phyloP scores from a whole-genome alignment of 345 rosid species.

The Aegle marmelos region DNA sequence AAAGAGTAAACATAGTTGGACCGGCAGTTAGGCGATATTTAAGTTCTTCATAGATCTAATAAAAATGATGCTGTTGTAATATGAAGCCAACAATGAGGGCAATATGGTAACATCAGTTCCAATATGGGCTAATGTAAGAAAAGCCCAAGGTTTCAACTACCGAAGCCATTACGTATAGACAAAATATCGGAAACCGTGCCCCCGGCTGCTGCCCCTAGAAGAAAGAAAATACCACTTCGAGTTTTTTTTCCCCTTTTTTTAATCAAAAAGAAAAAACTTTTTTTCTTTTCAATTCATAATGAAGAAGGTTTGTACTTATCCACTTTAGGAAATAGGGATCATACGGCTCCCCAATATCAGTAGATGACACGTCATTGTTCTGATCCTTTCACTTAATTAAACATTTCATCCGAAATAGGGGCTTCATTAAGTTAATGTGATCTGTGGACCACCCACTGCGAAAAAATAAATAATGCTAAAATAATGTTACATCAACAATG shows the following conservation, averaged over 20 bases:
- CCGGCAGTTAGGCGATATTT: not conserved
- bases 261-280: no score
- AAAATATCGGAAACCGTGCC: not conserved
- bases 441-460: not conserved
- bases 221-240: no score
- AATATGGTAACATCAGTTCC: not conserved
- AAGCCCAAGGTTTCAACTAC: not conserved
- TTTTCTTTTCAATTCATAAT: no score
- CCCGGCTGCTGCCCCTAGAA: not conserved
- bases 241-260: no score
- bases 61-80: not conserved
- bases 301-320: not conserved
- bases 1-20: no score
- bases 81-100: not conserved
- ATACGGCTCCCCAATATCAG: not conserved
- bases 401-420: not conserved
- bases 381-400: slow-evolving; percentile 13
- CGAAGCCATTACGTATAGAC: not conserved
- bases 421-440: not conserved
- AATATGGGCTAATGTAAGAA: not conserved
- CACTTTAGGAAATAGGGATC: not conserved
- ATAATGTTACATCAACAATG: no score
- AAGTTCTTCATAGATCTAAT: not conserved
- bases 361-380: slow-evolving; percentile 31
- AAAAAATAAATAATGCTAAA: no score